Base-by-base conservation (phyloP, 768 basidiomycete species). In the Psilocybe cyanescens region DNA sequence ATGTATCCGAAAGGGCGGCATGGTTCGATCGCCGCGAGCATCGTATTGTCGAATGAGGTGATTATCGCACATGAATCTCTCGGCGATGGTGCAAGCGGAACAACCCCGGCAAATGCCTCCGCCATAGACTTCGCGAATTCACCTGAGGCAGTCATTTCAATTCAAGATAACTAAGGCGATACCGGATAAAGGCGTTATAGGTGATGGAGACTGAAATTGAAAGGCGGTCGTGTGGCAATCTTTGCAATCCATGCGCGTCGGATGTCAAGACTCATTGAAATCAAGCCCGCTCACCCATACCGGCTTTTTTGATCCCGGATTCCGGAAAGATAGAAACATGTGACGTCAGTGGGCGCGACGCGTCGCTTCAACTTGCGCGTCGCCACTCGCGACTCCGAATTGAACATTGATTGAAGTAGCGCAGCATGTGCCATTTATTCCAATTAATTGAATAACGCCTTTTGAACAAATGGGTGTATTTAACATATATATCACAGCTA, bases 21-120 rank as follows among this genome's bases (percentile, higher is more conserved):
- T 62, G 51, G 61, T 62, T 58, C 61, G 61, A 62, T 57, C 56
- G 19, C 31, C 28, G 37, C 39, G 50, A 45, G 35, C 50, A 53
- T 33, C 33, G 41, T 44, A 53, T 33, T 53, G 31, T 53, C 33
- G n/a, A 53, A 16, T n/a, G 51, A 35, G 31, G 51, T 44, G 41
- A 44, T 44, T 44, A 44, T 53, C 51, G 51, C 33, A 37, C 19
- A 54, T 54, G 55, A 33, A 60, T 53, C 31, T 55, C 28, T 57
- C 37, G 56, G 31, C 30, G 61, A 45, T 58, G 35, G 28, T 44
- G 9, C 39, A 51, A 53, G 58, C 49, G 58, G 57, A 50, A 59
- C 49, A 61, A 51, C 51, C n/a, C 60, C 44, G 50, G 57, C 51
- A 53, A 53, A 53, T 31, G 31, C 51, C 51, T 53, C 51, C 33